A percentile compares a stretch with the other conserved stretches of the same genome.
phyloP scores from a whole-genome alignment of 1,284 basidiomycete species.

The Flammula alnicola region DNA sequence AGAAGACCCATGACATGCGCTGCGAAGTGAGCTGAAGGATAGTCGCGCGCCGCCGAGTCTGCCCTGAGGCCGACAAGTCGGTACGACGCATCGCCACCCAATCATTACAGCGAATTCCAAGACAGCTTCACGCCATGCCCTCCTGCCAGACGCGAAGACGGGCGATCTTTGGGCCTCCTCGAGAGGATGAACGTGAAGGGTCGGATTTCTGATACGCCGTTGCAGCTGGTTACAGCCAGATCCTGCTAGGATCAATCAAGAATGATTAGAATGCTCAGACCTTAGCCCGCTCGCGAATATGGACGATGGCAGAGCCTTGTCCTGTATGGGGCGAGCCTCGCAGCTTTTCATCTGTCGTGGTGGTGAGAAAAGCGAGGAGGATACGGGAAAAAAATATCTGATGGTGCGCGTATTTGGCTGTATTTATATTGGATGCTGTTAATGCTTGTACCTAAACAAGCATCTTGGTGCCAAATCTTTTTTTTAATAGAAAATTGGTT shows the following conservation, averaged over 20 bases:
- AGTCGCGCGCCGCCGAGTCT: constrained; percentile 14
- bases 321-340: constrained; percentile 44
- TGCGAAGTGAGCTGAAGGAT: constrained; percentile 49
- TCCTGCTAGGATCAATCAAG: constrained; percentile 43
- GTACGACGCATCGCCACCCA: constrained; percentile 28
- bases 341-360: constrained; percentile 46
- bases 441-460: too few species aligned
- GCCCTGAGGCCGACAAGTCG: constrained; percentile 1
- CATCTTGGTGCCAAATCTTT: too few species aligned
- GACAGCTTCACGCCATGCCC: constrained; percentile 24
- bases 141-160: constrained; percentile 28
- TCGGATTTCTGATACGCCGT: constrained; percentile 45
- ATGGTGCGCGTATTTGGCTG: not conserved
- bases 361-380: constrained; percentile 1
- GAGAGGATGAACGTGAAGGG: constrained; percentile 17
- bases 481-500: too few species aligned
- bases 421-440: not conserved
- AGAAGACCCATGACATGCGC: constrained; percentile 31
- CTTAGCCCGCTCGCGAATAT: constrained; percentile 45
- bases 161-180: constrained; percentile 32
- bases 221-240: constrained; percentile 37
- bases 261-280: constrained; percentile 48
- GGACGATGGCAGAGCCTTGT: constrained; percentile 23
- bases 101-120: constrained; percentile 45
- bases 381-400: not conserved